Evolutionary conservation across 1,284 basidiomycete genomes (phyloP).

Genomic region (Amylostereum areolatum): DNA sequence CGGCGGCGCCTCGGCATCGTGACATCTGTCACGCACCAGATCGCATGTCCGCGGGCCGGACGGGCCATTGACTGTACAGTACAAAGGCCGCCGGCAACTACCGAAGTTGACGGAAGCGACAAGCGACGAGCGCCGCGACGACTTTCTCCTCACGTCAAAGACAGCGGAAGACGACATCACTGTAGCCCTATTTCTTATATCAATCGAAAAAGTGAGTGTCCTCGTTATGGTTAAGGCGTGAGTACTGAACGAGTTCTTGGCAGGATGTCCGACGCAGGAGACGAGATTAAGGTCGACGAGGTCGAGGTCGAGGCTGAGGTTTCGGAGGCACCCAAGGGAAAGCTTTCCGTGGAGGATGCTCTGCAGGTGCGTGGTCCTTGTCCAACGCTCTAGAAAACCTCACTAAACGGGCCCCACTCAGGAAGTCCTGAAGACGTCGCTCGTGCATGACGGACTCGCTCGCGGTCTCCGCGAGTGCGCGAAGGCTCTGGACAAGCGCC

Average conservation of each 20-base stretch:
- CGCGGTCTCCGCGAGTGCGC: slow-evolving; percentile 97
- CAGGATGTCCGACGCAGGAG: slow-evolving; percentile 99
- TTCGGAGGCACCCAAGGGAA: slow-evolving; percentile 86
- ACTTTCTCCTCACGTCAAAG: no score
- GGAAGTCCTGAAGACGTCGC: slow-evolving; percentile 94
- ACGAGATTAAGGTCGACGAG: slow-evolving; percentile 81
- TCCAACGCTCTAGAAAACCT: neutral
- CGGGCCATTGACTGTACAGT: no score
- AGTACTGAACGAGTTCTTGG: neutral
- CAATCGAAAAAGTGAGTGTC: slow-evolving; percentile 39
- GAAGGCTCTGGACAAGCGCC: slow-evolving; percentile 97
- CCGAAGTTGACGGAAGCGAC: no score
- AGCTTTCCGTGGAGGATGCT: slow-evolving; percentile 95
- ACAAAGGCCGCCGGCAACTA: no score
- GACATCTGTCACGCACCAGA: no score
- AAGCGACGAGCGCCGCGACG: no score
- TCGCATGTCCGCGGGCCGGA: no score
- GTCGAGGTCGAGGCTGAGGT: slow-evolving; percentile 79
- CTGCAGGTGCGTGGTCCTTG: slow-evolving; percentile 65
- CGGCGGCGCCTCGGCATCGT: no score
- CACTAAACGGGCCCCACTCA: slow-evolving; percentile 23
- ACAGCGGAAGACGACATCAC: slow-evolving; percentile 88
- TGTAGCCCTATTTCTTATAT: slow-evolving; percentile 28
- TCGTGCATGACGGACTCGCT: slow-evolving; percentile 97
- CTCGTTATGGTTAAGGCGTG: neutral